These are phyloP conservation scores for Pisolithus tinctorius DNA, from an alignment of 768 basidiomycete genomes.

Conservation along the genomic window DNA sequence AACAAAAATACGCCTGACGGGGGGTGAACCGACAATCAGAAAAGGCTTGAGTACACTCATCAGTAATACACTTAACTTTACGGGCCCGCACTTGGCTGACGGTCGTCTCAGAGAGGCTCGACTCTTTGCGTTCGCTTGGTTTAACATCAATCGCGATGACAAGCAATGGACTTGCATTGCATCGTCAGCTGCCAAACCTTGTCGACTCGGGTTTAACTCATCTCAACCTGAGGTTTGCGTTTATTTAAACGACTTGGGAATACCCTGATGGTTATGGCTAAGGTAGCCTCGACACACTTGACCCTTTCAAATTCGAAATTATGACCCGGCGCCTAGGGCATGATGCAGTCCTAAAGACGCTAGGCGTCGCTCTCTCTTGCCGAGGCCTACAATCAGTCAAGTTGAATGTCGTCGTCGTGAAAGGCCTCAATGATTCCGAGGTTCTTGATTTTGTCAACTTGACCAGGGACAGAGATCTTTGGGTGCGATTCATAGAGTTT, in stretches of 20 bases:
- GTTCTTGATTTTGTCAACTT: constrained; percentile 73
- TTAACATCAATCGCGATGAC: constrained; percentile 81
- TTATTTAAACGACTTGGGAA: background rate
- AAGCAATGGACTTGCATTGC: constrained; percentile 72
- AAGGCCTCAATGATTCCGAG: constrained; percentile 77
- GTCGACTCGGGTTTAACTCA: constrained; percentile 72
- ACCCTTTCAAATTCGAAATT: constrained; percentile 81
- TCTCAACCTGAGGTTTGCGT: constrained; percentile 53
- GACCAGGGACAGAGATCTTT: constrained; percentile 55
- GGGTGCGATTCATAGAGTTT: constrained; percentile 85
- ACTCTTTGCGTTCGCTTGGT: constrained; percentile 51
- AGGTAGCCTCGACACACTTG: constrained; percentile 71
- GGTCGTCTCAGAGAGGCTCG: constrained; percentile 44
- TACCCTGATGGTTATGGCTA: constrained; percentile 3
- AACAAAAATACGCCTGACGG: constrained; percentile 82
- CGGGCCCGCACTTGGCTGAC: constrained; percentile 4
- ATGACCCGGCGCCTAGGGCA: constrained; percentile 79
- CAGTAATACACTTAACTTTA: constrained; percentile 32
- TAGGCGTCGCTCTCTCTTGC: constrained; percentile 55
- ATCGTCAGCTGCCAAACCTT: constrained; percentile 62
- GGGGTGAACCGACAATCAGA: constrained; percentile 82
- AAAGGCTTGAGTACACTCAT: constrained; percentile 69
- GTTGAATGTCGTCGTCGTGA: constrained; percentile 79
- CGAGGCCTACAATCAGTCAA: constrained; percentile 57
- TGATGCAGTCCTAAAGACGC: constrained; percentile 61